Base-by-base conservation (phyloP, 202 grass and related monocot species). In the Cymbopogon flexuosus region DNA sequence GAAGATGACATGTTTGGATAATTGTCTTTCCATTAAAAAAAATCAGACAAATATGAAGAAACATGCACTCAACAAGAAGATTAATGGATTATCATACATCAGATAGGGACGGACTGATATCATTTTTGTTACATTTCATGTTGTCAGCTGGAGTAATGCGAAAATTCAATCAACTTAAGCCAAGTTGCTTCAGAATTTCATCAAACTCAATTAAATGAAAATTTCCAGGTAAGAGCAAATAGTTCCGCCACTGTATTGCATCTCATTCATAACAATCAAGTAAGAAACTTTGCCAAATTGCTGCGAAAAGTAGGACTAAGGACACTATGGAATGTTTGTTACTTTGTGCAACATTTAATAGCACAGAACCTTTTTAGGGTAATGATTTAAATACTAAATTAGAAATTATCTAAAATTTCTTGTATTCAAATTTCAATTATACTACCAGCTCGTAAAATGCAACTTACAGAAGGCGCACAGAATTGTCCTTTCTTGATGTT, bases 401-500 rank as follows among this genome's bases (percentile, higher is more conserved):
- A 61, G 24, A 7, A 62, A 79, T 45, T 71, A 23, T 56, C 10
- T 12, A 59, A 68, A 46, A 63, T 3, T 21, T 62, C 8, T 0
- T 27, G 18, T 15, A 67, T 35, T 56, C 21, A 46, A 51, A 70
- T 15, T 77, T 80, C 75, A 45, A 14, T 11, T 76, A 16, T 78
- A 74, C 19, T 42, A 69, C 6, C 45, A 62, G 5, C 39, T 77
- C 7, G 39, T 73, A 78, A 70, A 70, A 66, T 84, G 18, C 27
- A 77, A 93, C 95, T 94, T 89, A 98, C 95, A 31, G 95, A 93
- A 61, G 95, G 75, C 5, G 92, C 92, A 84, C 95, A 98, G 77
- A 98, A 94, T 93, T 98, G 95, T 58, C 92, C 92, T 89, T 98
- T 98, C 88, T 98, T 98, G 79, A 98, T 93, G 82, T 93, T 98